These are phyloP conservation scores for Paecilomyces formosus DNA, from an alignment of 2,329 filamentous ascomycete genomes.

Conservation along the genomic window DNA sequence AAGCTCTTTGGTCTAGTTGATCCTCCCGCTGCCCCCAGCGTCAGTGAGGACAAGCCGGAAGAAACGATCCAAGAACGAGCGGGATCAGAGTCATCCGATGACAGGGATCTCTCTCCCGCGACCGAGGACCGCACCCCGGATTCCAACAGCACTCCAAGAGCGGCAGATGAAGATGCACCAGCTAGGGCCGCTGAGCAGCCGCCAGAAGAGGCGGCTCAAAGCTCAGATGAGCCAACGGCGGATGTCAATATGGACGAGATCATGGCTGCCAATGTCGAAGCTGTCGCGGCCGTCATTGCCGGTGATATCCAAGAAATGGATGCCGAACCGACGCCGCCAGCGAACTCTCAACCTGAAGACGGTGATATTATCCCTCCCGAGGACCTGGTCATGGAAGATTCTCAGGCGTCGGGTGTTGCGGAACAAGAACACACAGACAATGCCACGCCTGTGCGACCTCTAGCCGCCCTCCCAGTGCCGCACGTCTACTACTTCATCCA, in stretches of 20 bases:
- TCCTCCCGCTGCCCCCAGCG: slow-evolving; percentile 13
- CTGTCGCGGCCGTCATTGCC: slow-evolving; percentile 22
- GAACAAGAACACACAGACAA: background rate
- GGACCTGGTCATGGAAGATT: slow-evolving; percentile 9
- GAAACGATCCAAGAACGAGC: slow-evolving; percentile 21
- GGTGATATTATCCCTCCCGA: slow-evolving; percentile 5
- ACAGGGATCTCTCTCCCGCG: slow-evolving; percentile 9
- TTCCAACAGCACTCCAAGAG: background rate
- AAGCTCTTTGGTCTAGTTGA: slow-evolving; percentile 30
- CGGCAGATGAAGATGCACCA: background rate
- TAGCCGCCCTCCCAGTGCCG: slow-evolving; percentile 19
- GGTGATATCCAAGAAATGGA: slow-evolving; percentile 20
- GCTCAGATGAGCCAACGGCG: background rate
- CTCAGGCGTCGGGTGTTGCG: background rate
- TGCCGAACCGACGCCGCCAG: slow-evolving; percentile 5
- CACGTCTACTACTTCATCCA: slow-evolving; percentile 45
- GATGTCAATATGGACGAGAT: slow-evolving; percentile 6
- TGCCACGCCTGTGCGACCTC: slow-evolving; percentile 7
- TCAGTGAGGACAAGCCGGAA: slow-evolving; percentile 21
- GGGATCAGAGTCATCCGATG: slow-evolving; percentile 16
- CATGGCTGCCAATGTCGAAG: slow-evolving; percentile 15
- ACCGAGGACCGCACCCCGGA: slow-evolving; percentile 1
- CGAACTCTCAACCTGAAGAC: slow-evolving; percentile 5
- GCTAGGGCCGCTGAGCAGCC: background rate
- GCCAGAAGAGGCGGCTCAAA: background rate